A percentile compares a stretch with the other conserved stretches of the same genome.
Evolutionary conservation across 2,329 filamentous ascomycete species (phyloP).

Genomic region (Ceratocystis albifundus): DNA sequence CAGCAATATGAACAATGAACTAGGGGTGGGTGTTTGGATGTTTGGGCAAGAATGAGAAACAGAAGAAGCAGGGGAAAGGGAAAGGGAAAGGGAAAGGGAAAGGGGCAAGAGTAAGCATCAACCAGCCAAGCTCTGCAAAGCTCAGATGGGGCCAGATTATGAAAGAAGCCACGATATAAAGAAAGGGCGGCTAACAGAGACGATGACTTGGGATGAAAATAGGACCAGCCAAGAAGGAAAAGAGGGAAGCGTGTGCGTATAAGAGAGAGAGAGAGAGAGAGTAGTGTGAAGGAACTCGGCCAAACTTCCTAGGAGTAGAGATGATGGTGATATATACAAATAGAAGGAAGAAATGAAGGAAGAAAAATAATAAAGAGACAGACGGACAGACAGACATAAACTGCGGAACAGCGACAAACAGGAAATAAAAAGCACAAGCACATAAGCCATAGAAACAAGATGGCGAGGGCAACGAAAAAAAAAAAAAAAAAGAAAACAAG

Average conservation of each 20-base stretch:
- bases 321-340: background rate
- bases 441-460: background rate
- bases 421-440: background rate
- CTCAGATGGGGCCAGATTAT: background rate
- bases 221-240: background rate
- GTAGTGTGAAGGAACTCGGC: background rate
- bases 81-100: background rate
- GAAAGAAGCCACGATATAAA: background rate
- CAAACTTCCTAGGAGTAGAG: too few species aligned
- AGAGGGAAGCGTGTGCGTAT: too few species aligned
- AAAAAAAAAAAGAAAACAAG: background rate
- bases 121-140: background rate
- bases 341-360: background rate
- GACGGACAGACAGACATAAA: constrained; percentile 6
- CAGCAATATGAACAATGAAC: background rate
- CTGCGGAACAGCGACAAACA: background rate
- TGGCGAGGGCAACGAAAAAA: too few species aligned
- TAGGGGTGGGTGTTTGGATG: background rate
- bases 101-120: background rate
- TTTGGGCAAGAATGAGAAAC: too few species aligned
- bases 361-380: background rate
- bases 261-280: background rate
- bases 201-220: background rate
- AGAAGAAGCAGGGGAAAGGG: background rate
- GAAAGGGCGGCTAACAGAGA: background rate